Conservation (phyloP, 495 filamentous ascomycete genomes). For the Coniosporium apollinis region DNA sequence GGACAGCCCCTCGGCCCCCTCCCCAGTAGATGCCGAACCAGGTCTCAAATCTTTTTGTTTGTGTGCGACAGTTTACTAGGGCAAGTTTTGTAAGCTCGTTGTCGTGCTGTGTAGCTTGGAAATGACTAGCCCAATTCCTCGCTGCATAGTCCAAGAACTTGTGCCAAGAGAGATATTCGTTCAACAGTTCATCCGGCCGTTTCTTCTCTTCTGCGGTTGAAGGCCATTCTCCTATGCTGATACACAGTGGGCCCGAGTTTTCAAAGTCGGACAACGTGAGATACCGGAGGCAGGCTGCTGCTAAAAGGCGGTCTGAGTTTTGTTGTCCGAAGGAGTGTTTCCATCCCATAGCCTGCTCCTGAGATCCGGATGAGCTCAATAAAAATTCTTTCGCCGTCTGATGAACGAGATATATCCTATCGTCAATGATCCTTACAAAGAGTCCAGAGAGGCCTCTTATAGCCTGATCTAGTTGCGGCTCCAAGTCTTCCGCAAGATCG, state of each 20-base stretch:
- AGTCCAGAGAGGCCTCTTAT: conserved; percentile 22
- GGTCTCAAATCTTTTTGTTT: no score
- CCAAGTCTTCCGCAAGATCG: conserved; percentile 10
- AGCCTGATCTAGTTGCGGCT: conserved; percentile 13
- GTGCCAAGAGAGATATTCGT: no score
- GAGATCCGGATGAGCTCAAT: conserved; percentile 1
- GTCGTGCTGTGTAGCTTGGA: no score
- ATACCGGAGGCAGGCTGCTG: conserved; percentile 1
- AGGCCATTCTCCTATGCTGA: no score
- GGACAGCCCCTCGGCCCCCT: no score
- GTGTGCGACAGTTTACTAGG: no score
- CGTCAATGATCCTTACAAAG: not conserved
- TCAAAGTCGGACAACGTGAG: not conserved
- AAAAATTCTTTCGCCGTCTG: conserved; percentile 20
- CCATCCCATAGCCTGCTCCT: not conserved
- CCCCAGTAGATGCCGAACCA: no score
- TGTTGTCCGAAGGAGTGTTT: not conserved
- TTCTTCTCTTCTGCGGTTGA: no score
- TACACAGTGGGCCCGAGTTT: not conserved
- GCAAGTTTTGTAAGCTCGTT: no score
- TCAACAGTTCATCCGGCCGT: no score
- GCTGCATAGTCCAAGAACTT: not conserved
- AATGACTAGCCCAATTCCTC: not conserved
- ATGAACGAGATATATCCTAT: conserved; percentile 16
- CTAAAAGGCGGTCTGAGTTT: not conserved